Conservation (phyloP, 257 asterid species). For the Leonotis leonurus region DNA sequence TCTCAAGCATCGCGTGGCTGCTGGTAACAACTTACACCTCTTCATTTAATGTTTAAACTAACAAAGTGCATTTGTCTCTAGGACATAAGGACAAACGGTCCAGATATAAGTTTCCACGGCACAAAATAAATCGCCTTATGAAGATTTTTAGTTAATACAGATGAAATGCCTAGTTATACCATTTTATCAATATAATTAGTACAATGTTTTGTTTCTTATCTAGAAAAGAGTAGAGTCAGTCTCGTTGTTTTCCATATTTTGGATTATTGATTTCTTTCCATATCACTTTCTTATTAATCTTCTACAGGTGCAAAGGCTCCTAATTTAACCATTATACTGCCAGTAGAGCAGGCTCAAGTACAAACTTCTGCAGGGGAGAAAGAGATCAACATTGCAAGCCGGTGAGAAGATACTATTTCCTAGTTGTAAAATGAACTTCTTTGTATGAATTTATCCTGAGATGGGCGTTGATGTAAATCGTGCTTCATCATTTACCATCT, state of each 20-base stretch:
- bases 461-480: too few species aligned
- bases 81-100: not conserved
- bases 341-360: slow-evolving; percentile 50
- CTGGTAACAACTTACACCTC: slow-evolving; percentile 53
- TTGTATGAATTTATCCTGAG: not conserved
- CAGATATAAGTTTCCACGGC: not conserved
- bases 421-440: slow-evolving; percentile 11
- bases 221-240: not conserved
- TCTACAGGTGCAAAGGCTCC: slow-evolving; percentile 80
- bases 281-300: slow-evolving; percentile 13
- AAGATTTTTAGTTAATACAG: slow-evolving; percentile 3
- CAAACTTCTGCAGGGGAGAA: slow-evolving; percentile 63
- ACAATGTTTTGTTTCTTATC: not conserved
- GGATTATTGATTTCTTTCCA: not conserved
- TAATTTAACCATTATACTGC: slow-evolving; percentile 60
- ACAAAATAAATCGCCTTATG: slow-evolving; percentile 2
- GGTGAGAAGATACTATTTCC: slow-evolving; percentile 41
- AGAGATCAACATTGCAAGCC: slow-evolving; percentile 58
- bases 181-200: not conserved
- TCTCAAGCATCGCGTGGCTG: slow-evolving; percentile 95
- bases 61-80: not conserved
- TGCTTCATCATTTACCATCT: not conserved
- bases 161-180: slow-evolving; percentile 5
- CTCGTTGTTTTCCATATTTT: not conserved
- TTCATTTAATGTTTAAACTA: slow-evolving; percentile 6